Conservation (phyloP, 768 basidiomycete species). For the Cytidiella melzeri region DNA sequence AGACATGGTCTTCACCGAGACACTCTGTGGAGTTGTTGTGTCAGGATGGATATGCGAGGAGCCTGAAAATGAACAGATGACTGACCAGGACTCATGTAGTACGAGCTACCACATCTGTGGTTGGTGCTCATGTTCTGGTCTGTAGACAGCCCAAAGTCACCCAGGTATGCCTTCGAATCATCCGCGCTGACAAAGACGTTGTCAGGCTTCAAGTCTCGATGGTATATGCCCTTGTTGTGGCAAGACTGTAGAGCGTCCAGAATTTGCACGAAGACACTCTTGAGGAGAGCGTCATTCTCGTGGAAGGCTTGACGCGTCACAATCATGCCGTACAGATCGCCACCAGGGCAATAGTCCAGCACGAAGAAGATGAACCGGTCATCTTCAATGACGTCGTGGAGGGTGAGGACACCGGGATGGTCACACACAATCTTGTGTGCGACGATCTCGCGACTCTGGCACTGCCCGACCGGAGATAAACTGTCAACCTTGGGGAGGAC, state of each 20-base stretch:
- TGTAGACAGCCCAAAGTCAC: conserved; percentile 36
- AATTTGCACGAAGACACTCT: conserved; percentile 46
- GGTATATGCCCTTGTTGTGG: conserved; percentile 45
- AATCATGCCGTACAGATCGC: conserved; percentile 44
- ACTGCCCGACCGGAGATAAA: conserved; percentile 7
- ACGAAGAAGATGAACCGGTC: conserved; percentile 63
- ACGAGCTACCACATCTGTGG: conserved; percentile 17
- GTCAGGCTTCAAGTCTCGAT: conserved; percentile 57
- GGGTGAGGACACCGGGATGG: conserved; percentile 62
- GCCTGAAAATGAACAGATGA: not conserved
- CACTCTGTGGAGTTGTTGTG: conserved; percentile 12
- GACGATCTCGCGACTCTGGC: conserved; percentile 51
- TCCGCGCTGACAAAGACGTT: conserved; percentile 38
- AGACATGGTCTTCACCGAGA: conserved; percentile 15
- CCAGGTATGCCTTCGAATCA: conserved; percentile 34
- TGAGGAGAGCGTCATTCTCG: conserved; percentile 41
- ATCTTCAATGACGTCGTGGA: conserved; percentile 61
- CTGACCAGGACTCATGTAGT: conserved; percentile 24
- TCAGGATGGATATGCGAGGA: not conserved
- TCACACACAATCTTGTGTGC: conserved; percentile 48
- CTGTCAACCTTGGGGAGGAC: conserved; percentile 17
- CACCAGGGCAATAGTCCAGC: conserved; percentile 38
- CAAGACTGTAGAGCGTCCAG: conserved; percentile 47
- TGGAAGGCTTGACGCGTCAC: conserved; percentile 30
- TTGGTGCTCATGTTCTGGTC: conserved; percentile 14